Evolutionary conservation across 2,329 filamentous ascomycete genomes (phyloP).

Genomic region (Zasmidium cellare): DNA sequence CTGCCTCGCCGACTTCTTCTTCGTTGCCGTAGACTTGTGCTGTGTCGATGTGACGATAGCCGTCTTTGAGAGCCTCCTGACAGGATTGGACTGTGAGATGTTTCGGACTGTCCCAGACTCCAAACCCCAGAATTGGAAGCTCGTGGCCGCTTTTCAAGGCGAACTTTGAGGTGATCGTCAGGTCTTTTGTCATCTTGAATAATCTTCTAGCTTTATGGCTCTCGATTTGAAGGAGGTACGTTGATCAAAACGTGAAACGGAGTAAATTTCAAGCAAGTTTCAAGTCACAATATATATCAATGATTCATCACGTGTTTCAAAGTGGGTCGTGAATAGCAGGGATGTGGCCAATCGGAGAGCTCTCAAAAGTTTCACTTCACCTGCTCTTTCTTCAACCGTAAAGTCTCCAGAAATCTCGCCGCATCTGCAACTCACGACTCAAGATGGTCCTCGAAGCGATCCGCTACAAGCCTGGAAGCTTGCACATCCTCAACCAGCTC

Average conservation of each 20-base stretch:
- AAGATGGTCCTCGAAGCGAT: constrained; percentile 70
- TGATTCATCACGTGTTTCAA: constrained; percentile 2
- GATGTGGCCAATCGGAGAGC: background rate
- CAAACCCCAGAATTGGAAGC: constrained; percentile 70
- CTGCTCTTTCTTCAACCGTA: background rate
- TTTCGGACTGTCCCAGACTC: constrained; percentile 61
- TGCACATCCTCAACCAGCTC: constrained; percentile 82
- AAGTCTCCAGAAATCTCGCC: background rate
- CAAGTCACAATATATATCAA: background rate
- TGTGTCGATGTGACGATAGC: constrained; percentile 66
- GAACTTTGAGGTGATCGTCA: background rate
- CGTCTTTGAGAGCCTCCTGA: constrained; percentile 56
- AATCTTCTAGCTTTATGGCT: background rate
- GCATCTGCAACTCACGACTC: background rate
- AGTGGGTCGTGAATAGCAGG: background rate
- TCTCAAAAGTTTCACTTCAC: background rate
- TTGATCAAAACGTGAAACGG: too few relatives aligned
- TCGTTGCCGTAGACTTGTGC: constrained; percentile 73
- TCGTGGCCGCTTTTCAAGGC: constrained; percentile 45
- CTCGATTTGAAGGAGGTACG: background rate
- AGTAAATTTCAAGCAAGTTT: too few relatives aligned
- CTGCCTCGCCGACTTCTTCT: constrained; percentile 62
- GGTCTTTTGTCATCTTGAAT: background rate
- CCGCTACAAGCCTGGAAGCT: constrained; percentile 68
- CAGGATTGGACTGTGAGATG: constrained; percentile 52